A percentile compares a stretch with the other conserved stretches of the same genome.
Conservation (phyloP, 176 grass and related monocot species). For the Bothriochloa decipiens region DNA sequence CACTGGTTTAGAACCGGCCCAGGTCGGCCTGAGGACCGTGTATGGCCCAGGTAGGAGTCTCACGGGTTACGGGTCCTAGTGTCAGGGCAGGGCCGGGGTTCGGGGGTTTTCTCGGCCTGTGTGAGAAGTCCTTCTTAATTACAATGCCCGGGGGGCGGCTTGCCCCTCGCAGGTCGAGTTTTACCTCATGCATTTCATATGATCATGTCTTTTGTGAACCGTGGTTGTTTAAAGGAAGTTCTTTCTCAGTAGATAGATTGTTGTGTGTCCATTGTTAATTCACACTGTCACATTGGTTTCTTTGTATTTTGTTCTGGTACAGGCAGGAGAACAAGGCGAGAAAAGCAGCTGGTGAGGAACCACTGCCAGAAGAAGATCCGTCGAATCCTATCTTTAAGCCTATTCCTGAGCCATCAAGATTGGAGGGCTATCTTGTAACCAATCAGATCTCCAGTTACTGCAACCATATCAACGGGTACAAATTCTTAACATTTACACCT, state of each 20-base stretch:
- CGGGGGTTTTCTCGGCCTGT: too few species aligned
- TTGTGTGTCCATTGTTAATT: neutral
- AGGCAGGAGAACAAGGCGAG: slow-evolving; percentile 89
- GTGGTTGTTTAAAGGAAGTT: neutral
- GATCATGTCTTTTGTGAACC: neutral
- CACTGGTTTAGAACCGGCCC: too few species aligned
- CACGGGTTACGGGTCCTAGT: too few species aligned
- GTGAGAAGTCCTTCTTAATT: too few species aligned
- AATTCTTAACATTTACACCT: neutral
- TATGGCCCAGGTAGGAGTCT: too few species aligned
- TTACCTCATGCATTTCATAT: neutral
- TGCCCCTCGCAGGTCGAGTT: too few species aligned
- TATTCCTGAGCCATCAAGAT: slow-evolving; percentile 87
- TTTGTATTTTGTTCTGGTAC: slow-evolving; percentile 20
- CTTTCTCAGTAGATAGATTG: neutral
- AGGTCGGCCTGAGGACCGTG: too few species aligned
- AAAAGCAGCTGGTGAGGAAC: slow-evolving; percentile 91
- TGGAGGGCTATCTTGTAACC: slow-evolving; percentile 94
- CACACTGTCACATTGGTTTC: neutral
- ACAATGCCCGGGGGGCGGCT: too few species aligned
- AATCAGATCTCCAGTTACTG: slow-evolving; percentile 98
- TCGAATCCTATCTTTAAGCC: slow-evolving; percentile 92
- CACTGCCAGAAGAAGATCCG: slow-evolving; percentile 94
- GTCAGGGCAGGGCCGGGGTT: too few species aligned
- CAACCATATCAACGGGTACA: slow-evolving; percentile 95